Evolutionary conservation across 78 protist genomes (phyloP), one percentile per base, ranked within the genome.

Genomic region (Dictyostelium purpureum): DNA sequence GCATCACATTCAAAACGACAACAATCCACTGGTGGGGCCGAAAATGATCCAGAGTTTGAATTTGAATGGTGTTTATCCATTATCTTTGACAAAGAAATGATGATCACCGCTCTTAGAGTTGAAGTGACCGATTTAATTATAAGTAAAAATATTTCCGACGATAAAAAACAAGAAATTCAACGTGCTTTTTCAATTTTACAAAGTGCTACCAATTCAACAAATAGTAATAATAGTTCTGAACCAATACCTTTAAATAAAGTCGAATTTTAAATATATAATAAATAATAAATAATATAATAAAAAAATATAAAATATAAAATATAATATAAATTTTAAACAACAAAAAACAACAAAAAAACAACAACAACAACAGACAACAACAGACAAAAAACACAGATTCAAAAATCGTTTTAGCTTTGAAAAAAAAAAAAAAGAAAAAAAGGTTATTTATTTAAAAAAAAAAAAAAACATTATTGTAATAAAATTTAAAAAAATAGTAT

Each of bases 11-110:
- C 82, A 21, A 85, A 85, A 35, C 70, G 92, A 37, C 92, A 85
- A 73, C 92, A 85, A 54, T 85, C 92, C 6, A 85, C 92, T 10
- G 70, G 76, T 38, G 92, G 92, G 16, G 51, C 92, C 12, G 92
- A 85, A 47, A 45, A 73, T 74, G 92, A 85, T 21, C 92, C 92
- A 0, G 92, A 85, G 28, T 85, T 85, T n/a, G 92, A 85, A 38
- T 85, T 85, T 59, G 92, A 85, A 73, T 85, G 92, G 92, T 12
- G 67, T 38, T 65, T 85, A 0, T 43, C 92, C 9, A 73, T 73
- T n/a, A 40, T 26, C 35, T 85, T 61, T 45, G 92, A 85, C 14
- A 51, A 73, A 31, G 74, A 70, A 21, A 85, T 85, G 83, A 65
- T 59, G 52, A 28, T 66, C 4, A 35, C 28, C 9, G 26, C 26